Evolutionary conservation across 2,329 filamentous ascomycete species (phyloP).

Genomic region (Fusarium denticulatum): DNA sequence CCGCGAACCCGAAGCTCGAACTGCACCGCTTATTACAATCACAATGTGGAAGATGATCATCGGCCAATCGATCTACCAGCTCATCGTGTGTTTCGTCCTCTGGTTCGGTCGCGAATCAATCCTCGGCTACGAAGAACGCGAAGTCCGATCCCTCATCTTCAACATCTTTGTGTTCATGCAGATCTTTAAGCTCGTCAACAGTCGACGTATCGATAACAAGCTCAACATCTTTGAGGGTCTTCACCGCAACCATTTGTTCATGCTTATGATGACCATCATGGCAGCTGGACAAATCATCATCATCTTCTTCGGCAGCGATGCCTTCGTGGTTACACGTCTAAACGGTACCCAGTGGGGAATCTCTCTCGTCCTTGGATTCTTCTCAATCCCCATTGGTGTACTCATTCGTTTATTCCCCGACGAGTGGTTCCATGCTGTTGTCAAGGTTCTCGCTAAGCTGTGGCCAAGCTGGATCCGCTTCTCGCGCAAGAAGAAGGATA

Average conservation of each 20-base stretch:
- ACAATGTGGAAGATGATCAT: conserved; percentile 76
- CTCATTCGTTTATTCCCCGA: conserved; percentile 81
- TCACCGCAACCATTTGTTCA: conserved; percentile 25
- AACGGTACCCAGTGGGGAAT: conserved; percentile 81
- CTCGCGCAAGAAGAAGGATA: conserved; percentile 28
- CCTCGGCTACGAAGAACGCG: conserved; percentile 58
- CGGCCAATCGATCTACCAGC: conserved; percentile 68
- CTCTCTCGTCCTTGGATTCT: conserved; percentile 78
- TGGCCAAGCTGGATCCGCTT: conserved; percentile 33
- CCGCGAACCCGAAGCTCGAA: conserved; percentile 65
- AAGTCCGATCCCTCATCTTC: conserved; percentile 67
- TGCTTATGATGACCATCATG: conserved; percentile 48
- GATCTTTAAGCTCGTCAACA: conserved; percentile 75
- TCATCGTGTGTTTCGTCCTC: conserved; percentile 65
- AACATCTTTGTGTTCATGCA: conserved; percentile 79
- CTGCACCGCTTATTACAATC: conserved; percentile 75
- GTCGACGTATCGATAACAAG: conserved; percentile 78
- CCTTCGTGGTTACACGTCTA: conserved; percentile 73
- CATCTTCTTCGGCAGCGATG: conserved; percentile 58
- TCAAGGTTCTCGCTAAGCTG: conserved; percentile 13
- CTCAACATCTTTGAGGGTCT: conserved; percentile 88
- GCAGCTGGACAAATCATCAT: conserved; percentile 35
- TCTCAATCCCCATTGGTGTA: conserved; percentile 80
- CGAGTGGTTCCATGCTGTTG: conserved; percentile 49
- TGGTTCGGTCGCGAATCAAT: conserved; percentile 67